phyloP scores from a whole-genome alignment of 2,329 filamentous ascomycete genomes.

The Aschersonia sp. region DNA sequence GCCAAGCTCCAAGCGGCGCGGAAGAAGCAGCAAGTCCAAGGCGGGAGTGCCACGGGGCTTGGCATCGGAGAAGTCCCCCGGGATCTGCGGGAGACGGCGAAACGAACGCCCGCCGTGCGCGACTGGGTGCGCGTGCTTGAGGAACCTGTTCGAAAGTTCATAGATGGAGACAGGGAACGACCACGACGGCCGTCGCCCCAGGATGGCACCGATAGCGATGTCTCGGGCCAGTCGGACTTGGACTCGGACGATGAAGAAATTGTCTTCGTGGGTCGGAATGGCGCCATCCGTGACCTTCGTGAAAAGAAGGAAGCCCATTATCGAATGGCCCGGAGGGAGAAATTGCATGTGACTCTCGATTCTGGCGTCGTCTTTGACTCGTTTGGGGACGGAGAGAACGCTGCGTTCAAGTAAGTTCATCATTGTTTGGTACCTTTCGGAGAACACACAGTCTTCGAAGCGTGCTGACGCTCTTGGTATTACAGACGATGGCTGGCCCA shows the following conservation, averaged over 20 bases:
- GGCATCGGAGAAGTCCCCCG: conserved; percentile 52
- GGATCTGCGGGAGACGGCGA: conserved; percentile 67
- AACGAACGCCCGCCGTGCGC: conserved; percentile 65
- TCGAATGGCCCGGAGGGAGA: conserved; percentile 36
- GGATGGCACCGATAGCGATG: neutral
- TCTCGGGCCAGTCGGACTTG: conserved; percentile 14
- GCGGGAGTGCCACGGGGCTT: conserved; percentile 25
- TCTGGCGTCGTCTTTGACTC: conserved; percentile 68
- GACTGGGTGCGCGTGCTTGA: conserved; percentile 74
- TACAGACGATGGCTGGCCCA: conserved; percentile 80
- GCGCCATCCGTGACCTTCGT: conserved; percentile 33
- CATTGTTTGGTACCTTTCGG: neutral
- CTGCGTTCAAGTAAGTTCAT: conserved; percentile 75
- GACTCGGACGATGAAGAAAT: conserved; percentile 65
- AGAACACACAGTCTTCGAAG: neutral
- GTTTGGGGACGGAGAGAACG: conserved; percentile 57
- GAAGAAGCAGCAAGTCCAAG: conserved; percentile 29
- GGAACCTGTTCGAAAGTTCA: conserved; percentile 65
- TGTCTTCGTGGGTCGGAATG: conserved; percentile 68
- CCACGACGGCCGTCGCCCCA: neutral
- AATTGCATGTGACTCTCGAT: conserved; percentile 43
- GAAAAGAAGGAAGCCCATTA: conserved; percentile 25
- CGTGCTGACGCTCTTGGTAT: neutral
- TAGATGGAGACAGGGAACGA: conserved; percentile 33
- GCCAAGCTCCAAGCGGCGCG: conserved; percentile 24